Base-by-base conservation (phyloP, 192 early-diverging fungal genomes). In the Gamsiella multidivaricata region DNA sequence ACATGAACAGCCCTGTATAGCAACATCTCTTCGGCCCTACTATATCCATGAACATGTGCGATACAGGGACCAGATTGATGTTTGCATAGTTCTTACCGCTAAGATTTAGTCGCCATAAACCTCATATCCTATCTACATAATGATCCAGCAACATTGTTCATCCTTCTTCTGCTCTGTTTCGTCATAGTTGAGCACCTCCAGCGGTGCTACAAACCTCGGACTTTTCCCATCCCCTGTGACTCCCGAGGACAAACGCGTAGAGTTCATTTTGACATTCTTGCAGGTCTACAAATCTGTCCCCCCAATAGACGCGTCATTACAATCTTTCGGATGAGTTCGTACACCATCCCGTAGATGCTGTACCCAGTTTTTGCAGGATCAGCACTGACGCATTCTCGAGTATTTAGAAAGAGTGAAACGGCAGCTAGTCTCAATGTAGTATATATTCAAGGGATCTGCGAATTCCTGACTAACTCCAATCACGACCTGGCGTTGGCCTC, bases 391-490 rank as follows among this genome's bases (percentile, higher is more conserved):
- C 12, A 39, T 39, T 12, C 5, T 9, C 7, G 37, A 39, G 5
- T 39, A 9, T 12, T 39, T 39, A 9, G 37, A 39, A 39, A 39
- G 37, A n/a, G n/a, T n/a, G n/a, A n/a, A n/a, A n/a, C n/a, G n/a
- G 9, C n/a, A 65, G 63, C 71, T 78, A 26, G 91, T 87, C 65
- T 94, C 92, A 25, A 91, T 65, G 67, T 86, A 92, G 45, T 80
- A 78, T 46, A 84, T 87, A 14, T 87, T 84, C 43, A 91, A 90
- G 22, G 31, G 37, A 29, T 80, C 75, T 22, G 90, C 88, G 23
- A 91, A 79, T 26, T 85, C 83, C 22, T 65, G 37, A 0, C 90
- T 91, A 51, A 87, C 87, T n/a, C 69, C 66, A 10, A 68, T 85
- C 3, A 74, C 57, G 14, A 91, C 88, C 34, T 86, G 66, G 45